Evolutionary conservation across 2,329 filamentous ascomycete species (phyloP), one percentile per base, ranked within the genome.

Genomic region (Coniella lustricola): DNA sequence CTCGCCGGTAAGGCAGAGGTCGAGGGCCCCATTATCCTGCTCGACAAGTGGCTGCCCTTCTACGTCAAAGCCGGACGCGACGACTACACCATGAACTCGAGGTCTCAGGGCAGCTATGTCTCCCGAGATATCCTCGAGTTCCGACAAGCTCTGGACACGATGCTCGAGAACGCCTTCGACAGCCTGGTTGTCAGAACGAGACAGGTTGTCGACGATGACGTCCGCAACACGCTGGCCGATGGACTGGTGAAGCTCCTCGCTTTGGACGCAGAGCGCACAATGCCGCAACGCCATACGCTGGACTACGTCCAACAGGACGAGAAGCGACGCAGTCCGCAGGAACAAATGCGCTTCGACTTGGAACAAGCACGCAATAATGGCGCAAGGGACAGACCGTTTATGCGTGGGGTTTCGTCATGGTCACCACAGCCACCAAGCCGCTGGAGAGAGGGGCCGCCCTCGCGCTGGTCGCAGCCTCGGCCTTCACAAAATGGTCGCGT

Each of bases 1-100:
- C 41, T 50, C 32, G 39, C 33, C n/a, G 48, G 48, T 12, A 33
- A 35, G 21, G 35, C 46, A 14, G 20, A 10, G 14, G 25, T 21
- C n/a, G 3, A 13, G 7, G 44, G 37, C 10, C 12, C 38, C 2
- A 17, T 43, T 16, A 25, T 50, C 3, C 16, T 36, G 33, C 20
- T 50, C n/a, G 44, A 48, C n/a, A 20, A 9, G 10, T 50, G 48
- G 48, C 38, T 50, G 37, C 48, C 35, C 10, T 39, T 50, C 18
- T 35, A 7, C 4, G 14, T 48, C 38, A 48, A n/a, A 20, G n/a
- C n/a, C 4, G 25, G 25, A 5, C 25, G 1, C 3, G 16, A 14
- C 17, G n/a, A n/a, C 25, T 16, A 12, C 14, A 22, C 16, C 32
- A 3, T 14, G 13, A 5, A 25, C 7, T 3, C n/a, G 13, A 31